A percentile compares a stretch with the other conserved stretches of the same genome.
Evolutionary conservation across 1,284 basidiomycete species (phyloP).

Genomic region (Cryptococcus sp.): DNA sequence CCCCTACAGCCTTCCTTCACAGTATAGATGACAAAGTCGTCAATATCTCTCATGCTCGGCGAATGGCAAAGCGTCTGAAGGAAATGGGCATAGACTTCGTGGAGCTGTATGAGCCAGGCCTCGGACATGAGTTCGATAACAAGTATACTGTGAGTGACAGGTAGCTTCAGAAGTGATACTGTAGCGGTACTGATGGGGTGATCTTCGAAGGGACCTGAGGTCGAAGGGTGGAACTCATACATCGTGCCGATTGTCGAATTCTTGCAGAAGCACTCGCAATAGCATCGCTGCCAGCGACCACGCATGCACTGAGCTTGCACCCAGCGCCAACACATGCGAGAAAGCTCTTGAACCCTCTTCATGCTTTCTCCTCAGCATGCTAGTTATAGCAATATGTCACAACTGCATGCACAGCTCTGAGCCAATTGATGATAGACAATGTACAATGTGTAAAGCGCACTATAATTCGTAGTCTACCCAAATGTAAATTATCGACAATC

Average conservation of each 20-base stretch:
- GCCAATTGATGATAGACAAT: too few species aligned
- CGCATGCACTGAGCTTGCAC: too few species aligned
- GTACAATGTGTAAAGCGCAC: too few species aligned
- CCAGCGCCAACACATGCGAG: too few species aligned
- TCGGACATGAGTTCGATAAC: slow-evolving; percentile 23
- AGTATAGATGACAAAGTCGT: slow-evolving; percentile 20
- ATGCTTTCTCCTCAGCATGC: too few species aligned
- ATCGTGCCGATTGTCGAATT: slow-evolving; percentile 9
- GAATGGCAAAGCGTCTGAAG: slow-evolving; percentile 16
- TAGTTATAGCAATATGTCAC: too few species aligned
- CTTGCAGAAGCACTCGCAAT: neutral
- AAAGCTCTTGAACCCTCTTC: too few species aligned
- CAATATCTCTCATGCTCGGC: slow-evolving; percentile 3
- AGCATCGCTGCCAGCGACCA: neutral
- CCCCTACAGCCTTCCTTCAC: slow-evolving; percentile 23
- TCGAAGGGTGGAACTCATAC: slow-evolving; percentile 11
- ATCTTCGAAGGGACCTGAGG: slow-evolving; percentile 6
- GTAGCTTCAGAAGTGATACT: neutral
- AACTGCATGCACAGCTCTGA: too few species aligned
- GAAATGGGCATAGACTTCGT: slow-evolving; percentile 16
- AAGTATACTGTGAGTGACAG: slow-evolving; percentile 22
- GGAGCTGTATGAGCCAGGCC: slow-evolving; percentile 18
- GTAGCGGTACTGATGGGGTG: neutral
- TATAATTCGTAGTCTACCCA: too few species aligned
- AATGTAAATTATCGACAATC: too few species aligned